Evolutionary conservation across 192 early-diverging fungal species (phyloP).

Genomic region (Backusella westeae): DNA sequence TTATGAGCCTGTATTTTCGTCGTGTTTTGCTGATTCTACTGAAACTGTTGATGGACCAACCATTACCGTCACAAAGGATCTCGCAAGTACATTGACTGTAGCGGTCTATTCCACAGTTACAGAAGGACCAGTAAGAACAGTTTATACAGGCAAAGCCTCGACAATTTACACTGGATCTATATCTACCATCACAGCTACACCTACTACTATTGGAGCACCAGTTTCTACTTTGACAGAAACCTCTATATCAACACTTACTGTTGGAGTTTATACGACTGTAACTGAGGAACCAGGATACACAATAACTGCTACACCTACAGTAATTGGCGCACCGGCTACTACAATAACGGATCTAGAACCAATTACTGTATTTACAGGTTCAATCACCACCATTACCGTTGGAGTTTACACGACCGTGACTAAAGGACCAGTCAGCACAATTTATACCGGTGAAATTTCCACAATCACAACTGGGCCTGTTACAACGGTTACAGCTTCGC

Average conservation of each 20-base stretch:
- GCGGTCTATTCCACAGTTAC: neutral
- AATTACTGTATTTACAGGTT: neutral
- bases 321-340: neutral
- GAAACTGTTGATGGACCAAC: neutral
- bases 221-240: neutral
- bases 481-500: neutral
- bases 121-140: neutral
- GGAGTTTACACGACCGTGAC: neutral
- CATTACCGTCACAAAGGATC: neutral
- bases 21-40: neutral
- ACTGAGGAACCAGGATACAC: neutral
- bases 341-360: neutral
- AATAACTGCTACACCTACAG: neutral
- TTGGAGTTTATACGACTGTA: neutral
- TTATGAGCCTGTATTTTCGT: neutral
- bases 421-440: neutral
- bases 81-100: neutral
- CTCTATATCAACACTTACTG: neutral
- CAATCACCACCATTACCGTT: neutral
- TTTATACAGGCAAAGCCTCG: neutral
- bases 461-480: neutral
- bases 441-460: neutral
- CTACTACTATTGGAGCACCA: neutral
- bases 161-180: neutral
- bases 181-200: neutral